Evolutionary conservation across 129 eudicot genomes (phyloP).

Genomic region (Oenanthe sinensis): DNA sequence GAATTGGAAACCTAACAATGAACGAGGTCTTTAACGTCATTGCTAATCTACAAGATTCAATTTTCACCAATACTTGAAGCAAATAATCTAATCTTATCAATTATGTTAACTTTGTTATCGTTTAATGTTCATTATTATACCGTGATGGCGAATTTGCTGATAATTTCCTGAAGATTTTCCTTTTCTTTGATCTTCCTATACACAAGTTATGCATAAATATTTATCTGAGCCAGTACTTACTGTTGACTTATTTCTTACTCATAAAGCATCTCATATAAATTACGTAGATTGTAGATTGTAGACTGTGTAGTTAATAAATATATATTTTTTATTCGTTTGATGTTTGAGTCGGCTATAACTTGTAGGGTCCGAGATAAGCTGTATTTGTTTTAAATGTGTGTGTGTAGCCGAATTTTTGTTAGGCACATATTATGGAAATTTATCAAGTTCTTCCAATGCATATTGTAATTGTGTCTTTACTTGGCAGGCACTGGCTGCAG

Average conservation of each 20-base stretch:
- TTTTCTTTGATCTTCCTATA: not conserved
- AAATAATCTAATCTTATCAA: not conserved
- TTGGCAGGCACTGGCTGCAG: conserved; percentile 96
- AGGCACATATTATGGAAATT: not conserved
- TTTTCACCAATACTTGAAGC: not conserved
- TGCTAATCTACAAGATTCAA: not conserved
- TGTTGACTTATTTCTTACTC: not conserved
- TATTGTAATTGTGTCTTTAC: not conserved
- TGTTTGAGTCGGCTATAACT: not conserved
- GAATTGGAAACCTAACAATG: not conserved
- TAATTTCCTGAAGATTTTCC: not conserved
- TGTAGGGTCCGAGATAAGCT: not conserved
- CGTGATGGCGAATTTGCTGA: not conserved
- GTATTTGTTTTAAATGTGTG: not conserved
- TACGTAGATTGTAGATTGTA: not conserved
- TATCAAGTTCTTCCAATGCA: not conserved
- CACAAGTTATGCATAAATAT: not conserved
- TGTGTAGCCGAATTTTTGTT: not conserved
- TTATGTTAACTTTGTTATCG: not conserved
- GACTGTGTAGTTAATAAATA: not conserved
- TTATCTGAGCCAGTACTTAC: not conserved
- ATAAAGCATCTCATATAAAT: not conserved
- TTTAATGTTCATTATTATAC: not conserved
- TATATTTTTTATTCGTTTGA: not conserved
- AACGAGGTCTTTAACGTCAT: not conserved